Evolutionary conservation across 176 grass and related monocot species (phyloP), one percentile per base, ranked within the genome.

Genomic region (Canna indica): DNA sequence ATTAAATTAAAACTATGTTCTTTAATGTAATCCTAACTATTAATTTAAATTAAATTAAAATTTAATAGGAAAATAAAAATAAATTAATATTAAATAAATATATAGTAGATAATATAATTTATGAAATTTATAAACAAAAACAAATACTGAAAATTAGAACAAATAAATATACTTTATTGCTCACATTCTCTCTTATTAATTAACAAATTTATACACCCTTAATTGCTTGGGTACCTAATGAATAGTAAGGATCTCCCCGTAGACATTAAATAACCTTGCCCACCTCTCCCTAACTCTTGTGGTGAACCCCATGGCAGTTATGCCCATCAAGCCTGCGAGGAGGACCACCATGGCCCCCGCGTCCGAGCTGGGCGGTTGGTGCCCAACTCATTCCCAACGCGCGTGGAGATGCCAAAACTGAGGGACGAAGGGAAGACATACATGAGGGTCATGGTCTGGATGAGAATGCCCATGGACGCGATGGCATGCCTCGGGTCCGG

Each of bases 401-500:
- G 80, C 25, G 93, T 78, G 7, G 93, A 97, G n/a, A 87, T 88
- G n/a, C 86, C 86, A 48, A 92, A 59, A 0, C 88, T 84, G 18
- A 97, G 88, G 0, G 93, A 97, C 10, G 93, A 97, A 3, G 93
- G 93, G 79, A 97, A 92, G 47, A 97, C 88, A 59, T 97, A 97
- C 5, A 92, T 74, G 60, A 97, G 77, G n/a, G 88, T 81, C 17
- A 88, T 97, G 57, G 93, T 92, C 85, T 97, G 93, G 84, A 97
- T 92, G 38, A 97, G 86, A 36, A 97, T 88, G 61, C 93, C 93
- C 93, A 97, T 97, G 75, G 93, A 92, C 16, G 93, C 93, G 15
- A 97, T 77, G 45, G 93, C 75, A 32, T 88, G 75, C 73, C 83
- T 89, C 20, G 93, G 88, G 36, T 92, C 82, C 20, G 86, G 81